phyloP scores from a whole-genome alignment of 257 asterid genomes.

The Solanum piurae region DNA sequence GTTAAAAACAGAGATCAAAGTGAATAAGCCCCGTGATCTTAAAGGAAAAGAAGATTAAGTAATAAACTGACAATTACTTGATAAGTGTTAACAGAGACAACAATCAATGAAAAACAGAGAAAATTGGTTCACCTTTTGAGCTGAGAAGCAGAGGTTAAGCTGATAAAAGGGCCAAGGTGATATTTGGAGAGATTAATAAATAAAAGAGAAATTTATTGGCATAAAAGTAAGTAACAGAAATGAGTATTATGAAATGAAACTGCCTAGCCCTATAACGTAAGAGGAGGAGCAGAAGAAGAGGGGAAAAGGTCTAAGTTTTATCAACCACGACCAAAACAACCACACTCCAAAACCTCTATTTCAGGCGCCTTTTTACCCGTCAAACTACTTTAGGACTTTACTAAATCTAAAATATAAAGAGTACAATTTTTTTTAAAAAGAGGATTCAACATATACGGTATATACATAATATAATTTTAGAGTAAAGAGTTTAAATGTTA shows the following conservation, averaged over 20 bases:
- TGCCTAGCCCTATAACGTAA: background rate
- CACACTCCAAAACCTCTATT: constrained; percentile 7
- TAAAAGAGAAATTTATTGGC: background rate
- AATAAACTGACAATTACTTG: background rate
- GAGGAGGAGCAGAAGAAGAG: background rate
- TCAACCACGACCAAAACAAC: constrained; percentile 4
- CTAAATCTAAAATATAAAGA: background rate
- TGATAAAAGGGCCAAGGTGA: background rate
- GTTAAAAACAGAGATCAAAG: background rate
- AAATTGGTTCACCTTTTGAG: constrained; percentile 15
- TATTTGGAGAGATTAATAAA: background rate
- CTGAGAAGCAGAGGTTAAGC: background rate
- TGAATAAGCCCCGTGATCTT: background rate
- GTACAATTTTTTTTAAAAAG: background rate
- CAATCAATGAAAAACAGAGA: background rate
- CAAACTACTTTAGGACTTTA: constrained; percentile 10
- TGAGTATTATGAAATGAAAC: background rate
- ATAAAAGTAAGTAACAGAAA: background rate
- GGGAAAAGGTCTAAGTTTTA: background rate
- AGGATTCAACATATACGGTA: no score
- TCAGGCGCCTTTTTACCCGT: constrained; percentile 21
- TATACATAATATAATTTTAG: no score
- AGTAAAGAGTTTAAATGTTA: no score
- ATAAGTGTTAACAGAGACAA: background rate
- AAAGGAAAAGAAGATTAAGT: background rate